Conservation (phyloP, 108 stramenopile genomes). For the Cyclotella baltica region DNA sequence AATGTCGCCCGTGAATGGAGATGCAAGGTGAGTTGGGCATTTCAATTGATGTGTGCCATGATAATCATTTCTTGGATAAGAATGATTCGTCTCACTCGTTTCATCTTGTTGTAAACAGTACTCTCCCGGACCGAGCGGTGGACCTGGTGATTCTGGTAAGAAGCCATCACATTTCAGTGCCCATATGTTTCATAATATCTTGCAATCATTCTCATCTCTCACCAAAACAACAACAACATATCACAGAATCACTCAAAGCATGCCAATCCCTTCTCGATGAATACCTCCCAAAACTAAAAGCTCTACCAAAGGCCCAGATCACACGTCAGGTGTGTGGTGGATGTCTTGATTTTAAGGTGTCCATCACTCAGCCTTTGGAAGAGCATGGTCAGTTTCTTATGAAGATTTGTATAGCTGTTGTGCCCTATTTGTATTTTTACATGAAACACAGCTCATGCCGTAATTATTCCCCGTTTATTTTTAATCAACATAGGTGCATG, state of each 20-base stretch:
- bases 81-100: background rate
- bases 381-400: too few species aligned
- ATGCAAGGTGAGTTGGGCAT: conserved; percentile 69
- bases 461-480: too few species aligned
- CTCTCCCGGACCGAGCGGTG: conserved; percentile 46
- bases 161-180: background rate
- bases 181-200: conserved; percentile 46
- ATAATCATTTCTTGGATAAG: background rate
- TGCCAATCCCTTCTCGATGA: conserved; percentile 68
- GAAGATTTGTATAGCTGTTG: too few species aligned
- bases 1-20: conserved; percentile 83
- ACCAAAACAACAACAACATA: too few species aligned
- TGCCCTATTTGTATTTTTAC: too few species aligned
- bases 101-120: background rate
- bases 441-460: too few species aligned
- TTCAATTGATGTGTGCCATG: background rate
- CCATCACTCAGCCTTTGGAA: conserved; percentile 49
- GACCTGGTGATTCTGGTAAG: conserved; percentile 53
- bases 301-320: conserved; percentile 62
- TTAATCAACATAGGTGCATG: too few species aligned
- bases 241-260: conserved; percentile 59
- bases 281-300: conserved; percentile 64
- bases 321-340: conserved; percentile 87
- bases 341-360: conserved; percentile 75
- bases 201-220: background rate